Base-by-base conservation (phyloP, 1,284 basidiomycete species). In the Polyporus tsugae region DNA sequence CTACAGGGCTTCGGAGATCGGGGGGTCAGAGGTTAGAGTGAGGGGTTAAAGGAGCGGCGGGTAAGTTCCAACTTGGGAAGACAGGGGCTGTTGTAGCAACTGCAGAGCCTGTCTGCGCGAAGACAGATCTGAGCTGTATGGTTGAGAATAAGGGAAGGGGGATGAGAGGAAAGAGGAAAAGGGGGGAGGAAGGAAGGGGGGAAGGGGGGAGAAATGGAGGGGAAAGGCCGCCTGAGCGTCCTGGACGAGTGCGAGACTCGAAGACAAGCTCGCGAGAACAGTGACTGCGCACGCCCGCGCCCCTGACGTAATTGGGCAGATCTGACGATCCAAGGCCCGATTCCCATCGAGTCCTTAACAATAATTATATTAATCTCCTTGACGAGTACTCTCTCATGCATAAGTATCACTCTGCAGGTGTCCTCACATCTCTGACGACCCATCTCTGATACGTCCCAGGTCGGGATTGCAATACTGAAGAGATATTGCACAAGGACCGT, bases 21-120 rank as follows among this genome's bases (percentile, higher is more conserved):
- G 39, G 39, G 42, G 46, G 13, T 19, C 35, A 17, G 19, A 22
- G 42, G 25, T 46, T 64, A 61, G 58, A 39, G n/a, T 25, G 58
- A 46, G 63, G 35, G 39, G 65, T 25, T 17, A 65, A 73, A 71
- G 36, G 72, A 73, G 69, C 63, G 67, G 46, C 49, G 60, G 61
- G 36, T 57, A 61, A 29, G 39, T 41, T 39, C 58, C 58, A 39
- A 39, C 57, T 33, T 57, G 57, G 42, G 64, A 61, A 17, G 33
- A 66, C 39, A 60, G 49, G 65, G 57, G 57, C 15, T 13, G 25
- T 22, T 39, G 62, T 63, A 62, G 55, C 69, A 68, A 66, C 69
- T 67, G 72, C 72, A 73, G 67, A 69, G 69, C 72, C 67, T 67
- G 72, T 66, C 72, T 69, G 69, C 69, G 67, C 62, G 33, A 38